phyloP scores from a whole-genome alignment of 2,329 filamentous ascomycete species.

The Rasamsonia emersonii region DNA sequence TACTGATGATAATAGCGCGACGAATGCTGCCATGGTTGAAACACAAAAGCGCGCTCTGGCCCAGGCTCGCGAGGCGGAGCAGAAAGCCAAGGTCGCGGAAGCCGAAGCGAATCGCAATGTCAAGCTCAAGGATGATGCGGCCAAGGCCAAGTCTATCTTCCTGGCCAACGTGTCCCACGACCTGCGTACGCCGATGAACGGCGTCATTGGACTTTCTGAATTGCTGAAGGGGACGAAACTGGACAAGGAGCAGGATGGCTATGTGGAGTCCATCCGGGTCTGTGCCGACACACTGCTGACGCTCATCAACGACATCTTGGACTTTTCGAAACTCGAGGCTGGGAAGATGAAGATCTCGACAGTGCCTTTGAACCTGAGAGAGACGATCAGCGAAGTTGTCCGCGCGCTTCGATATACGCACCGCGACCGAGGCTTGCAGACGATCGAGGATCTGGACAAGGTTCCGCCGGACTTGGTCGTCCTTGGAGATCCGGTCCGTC shows the following conservation, averaged over 20 bases:
- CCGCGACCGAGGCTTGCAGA: conserved; percentile 51
- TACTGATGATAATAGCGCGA: too few species aligned
- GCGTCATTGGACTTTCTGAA: conserved; percentile 71
- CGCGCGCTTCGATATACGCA: conserved; percentile 56
- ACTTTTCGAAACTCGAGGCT: conserved; percentile 81
- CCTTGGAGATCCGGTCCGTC: conserved; percentile 73
- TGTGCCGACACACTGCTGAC: conserved; percentile 68
- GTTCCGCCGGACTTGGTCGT: conserved; percentile 56
- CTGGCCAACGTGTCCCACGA: conserved; percentile 87
- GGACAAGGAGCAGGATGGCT: conserved; percentile 51
- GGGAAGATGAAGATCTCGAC: conserved; percentile 83
- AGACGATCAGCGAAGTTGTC: conserved; percentile 57
- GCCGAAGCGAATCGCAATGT: conserved; percentile 57
- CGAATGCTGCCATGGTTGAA: conserved; percentile 57
- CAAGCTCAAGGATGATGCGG: conserved; percentile 58
- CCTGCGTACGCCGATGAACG: conserved; percentile 89
- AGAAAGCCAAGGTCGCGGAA: conserved; percentile 57
- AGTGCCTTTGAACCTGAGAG: conserved; percentile 67
- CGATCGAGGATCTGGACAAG: conserved; percentile 55
- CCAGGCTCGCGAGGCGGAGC: conserved; percentile 53
- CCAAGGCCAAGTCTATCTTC: conserved; percentile 78
- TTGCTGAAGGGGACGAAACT: conserved; percentile 50
- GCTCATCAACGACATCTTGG: conserved; percentile 84
- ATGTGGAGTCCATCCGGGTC: conserved; percentile 56
- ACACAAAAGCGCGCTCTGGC: conserved; percentile 55